Conservation (phyloP, 257 asterid species). For the Salvia miltiorrhiza region DNA sequence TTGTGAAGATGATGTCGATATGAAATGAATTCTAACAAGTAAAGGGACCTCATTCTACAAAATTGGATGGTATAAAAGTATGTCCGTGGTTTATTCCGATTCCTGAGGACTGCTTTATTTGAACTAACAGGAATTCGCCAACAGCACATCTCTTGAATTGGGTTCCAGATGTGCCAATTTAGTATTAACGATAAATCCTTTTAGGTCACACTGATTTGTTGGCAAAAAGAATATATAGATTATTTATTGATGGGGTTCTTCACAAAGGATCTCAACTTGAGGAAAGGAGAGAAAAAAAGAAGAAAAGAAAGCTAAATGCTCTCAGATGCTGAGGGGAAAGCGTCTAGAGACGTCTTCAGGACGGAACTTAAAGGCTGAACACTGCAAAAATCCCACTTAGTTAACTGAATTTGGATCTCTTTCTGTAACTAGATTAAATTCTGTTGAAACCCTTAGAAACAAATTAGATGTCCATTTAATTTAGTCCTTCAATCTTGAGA, state of each 20-base stretch:
- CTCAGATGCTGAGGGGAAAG: not conserved
- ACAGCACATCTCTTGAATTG: slow-evolving; percentile 19
- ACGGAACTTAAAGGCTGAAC: not conserved
- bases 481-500: not conserved
- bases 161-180: slow-evolving; percentile 22
- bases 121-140: not conserved
- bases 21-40: slow-evolving; percentile 16
- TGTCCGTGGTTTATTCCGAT: slow-evolving; percentile 43
- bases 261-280: not conserved
- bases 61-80: slow-evolving; percentile 38
- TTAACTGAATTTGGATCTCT: not conserved
- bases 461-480: not conserved
- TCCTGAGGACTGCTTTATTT: slow-evolving; percentile 25
- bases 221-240: not conserved
- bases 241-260: slow-evolving; percentile 4
- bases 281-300: not conserved
- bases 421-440: not conserved
- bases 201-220: slow-evolving; percentile 2
- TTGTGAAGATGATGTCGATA: slow-evolving; percentile 19
- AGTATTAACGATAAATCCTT: slow-evolving; percentile 8
- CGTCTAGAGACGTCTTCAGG: not conserved
- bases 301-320: not conserved
- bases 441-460: not conserved
- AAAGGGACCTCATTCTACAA: slow-evolving; percentile 21
- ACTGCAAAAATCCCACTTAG: not conserved